phyloP scores from a whole-genome alignment of 2,329 filamentous ascomycete genomes.

The Colletotrichum incanum region DNA sequence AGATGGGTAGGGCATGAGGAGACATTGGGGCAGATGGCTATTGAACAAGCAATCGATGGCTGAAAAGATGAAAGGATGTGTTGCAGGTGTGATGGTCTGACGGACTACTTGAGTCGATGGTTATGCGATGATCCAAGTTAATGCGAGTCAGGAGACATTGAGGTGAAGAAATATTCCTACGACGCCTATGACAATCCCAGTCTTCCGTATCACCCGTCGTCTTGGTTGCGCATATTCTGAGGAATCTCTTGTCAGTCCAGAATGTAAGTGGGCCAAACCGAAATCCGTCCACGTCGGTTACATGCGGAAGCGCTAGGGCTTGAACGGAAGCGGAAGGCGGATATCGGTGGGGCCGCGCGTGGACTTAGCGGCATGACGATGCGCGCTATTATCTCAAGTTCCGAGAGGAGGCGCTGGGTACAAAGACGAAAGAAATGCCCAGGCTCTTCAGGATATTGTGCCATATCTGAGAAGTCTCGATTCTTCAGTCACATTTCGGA shows the following conservation, averaged over 20 bases:
- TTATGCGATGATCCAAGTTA: not conserved
- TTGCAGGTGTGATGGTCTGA: not conserved
- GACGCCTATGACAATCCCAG: not conserved
- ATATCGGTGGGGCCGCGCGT: slow-evolving; percentile 33
- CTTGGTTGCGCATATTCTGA: not conserved
- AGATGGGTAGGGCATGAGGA: slow-evolving; percentile 56
- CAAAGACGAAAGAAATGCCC: slow-evolving; percentile 42
- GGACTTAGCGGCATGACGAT: slow-evolving; percentile 36
- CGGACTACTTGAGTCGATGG: not conserved
- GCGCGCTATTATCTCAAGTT: slow-evolving; percentile 19
- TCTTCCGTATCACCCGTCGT: slow-evolving; percentile 9
- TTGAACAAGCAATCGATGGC: not conserved
- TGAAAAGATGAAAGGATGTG: not conserved
- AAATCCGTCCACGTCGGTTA: slow-evolving; percentile 36
- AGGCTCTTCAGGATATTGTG: slow-evolving; percentile 1
- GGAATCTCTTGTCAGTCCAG: slow-evolving; percentile 21
- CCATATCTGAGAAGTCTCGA: slow-evolving; percentile 6
- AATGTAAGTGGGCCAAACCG: slow-evolving; percentile 32
- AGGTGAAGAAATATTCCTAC: slow-evolving; percentile 31
- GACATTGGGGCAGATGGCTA: slow-evolving; percentile 54
- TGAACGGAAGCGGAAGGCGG: slow-evolving; percentile 41
- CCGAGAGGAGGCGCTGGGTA: slow-evolving; percentile 34
- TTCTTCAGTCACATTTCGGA: not conserved
- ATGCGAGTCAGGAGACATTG: slow-evolving; percentile 22
- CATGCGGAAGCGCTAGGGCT: slow-evolving; percentile 34